These are phyloP conservation scores for Adansonia madagascariensis DNA, from an alignment of 441 rosid genomes.

Conservation along the genomic window DNA sequence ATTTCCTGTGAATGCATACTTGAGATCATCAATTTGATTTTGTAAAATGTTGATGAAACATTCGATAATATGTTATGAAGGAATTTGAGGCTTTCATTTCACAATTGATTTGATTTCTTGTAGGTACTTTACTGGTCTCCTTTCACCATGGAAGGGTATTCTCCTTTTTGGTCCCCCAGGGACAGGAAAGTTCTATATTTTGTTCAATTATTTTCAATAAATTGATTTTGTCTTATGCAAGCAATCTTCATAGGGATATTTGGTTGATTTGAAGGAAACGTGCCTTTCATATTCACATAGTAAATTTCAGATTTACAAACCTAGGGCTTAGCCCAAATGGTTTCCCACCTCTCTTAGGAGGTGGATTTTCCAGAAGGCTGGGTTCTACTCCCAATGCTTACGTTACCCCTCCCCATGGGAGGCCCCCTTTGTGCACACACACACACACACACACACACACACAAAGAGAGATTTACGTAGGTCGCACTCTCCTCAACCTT, in stretches of 20 bases:
- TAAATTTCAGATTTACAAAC: background rate
- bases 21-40: constrained; percentile 12
- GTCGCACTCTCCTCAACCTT: background rate
- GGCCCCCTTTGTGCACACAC: background rate
- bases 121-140: constrained; percentile 90
- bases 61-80: constrained; percentile 20
- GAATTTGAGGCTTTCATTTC: constrained; percentile 14
- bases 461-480: background rate
- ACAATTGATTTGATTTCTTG: constrained; percentile 24
- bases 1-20: background rate
- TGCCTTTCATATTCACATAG: background rate
- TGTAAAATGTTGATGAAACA: background rate
- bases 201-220: background rate
- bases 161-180: constrained; percentile 97
- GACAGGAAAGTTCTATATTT: constrained; percentile 79
- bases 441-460: background rate
- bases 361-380: too few relatives aligned
- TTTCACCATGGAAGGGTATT: constrained; percentile 97
- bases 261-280: background rate
- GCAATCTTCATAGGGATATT: background rate
- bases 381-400: background rate
- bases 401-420: background rate
- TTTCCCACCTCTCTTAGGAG: too few relatives aligned
- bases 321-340: background rate
- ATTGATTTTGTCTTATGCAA: background rate